Percentiles rank a stretch among this genome's conserved stretches.
Evolutionary conservation across 2,329 filamentous ascomycete species (phyloP).

Genomic region (Talaromyces sp.): DNA sequence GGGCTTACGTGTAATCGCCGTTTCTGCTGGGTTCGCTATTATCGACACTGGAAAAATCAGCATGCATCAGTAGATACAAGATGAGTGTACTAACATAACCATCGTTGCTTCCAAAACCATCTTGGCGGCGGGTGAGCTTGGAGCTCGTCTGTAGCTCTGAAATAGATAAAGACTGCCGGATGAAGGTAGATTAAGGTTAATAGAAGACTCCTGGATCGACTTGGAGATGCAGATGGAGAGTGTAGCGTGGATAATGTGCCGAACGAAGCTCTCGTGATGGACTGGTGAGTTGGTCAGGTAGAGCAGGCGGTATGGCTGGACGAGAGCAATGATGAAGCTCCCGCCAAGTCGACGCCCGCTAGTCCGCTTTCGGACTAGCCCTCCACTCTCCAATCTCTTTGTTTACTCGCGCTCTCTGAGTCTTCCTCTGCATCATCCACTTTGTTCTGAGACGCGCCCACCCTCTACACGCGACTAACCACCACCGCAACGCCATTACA

Average conservation of each 20-base stretch:
- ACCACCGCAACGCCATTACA: neutral
- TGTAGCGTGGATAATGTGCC: neutral
- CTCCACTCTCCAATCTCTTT: constrained; percentile 4
- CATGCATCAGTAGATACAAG: too few species aligned
- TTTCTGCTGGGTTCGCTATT: constrained; percentile 99
- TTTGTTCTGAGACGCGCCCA: constrained; percentile 9
- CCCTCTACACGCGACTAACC: constrained; percentile 5
- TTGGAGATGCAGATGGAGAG: neutral
- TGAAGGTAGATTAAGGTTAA: neutral
- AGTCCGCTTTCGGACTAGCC: neutral
- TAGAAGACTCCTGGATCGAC: neutral
- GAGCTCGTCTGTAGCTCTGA: constrained; percentile 15
- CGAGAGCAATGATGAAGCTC: constrained; percentile 6
- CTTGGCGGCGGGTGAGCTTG: constrained; percentile 51
- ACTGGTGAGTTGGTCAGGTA: neutral
- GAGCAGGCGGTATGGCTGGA: neutral
- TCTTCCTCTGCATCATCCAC: constrained; percentile 4
- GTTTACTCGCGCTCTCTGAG: neutral
- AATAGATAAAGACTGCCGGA: neutral
- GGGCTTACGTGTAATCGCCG: constrained; percentile 71
- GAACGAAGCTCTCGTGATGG: neutral
- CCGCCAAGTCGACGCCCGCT: constrained; percentile 17
- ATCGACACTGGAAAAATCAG: constrained; percentile 64
- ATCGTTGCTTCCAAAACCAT: constrained; percentile 99
- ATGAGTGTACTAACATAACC: constrained; percentile 64